Conservation (phyloP, 306 rosid genomes). For the Quercus berberidifolia region DNA sequence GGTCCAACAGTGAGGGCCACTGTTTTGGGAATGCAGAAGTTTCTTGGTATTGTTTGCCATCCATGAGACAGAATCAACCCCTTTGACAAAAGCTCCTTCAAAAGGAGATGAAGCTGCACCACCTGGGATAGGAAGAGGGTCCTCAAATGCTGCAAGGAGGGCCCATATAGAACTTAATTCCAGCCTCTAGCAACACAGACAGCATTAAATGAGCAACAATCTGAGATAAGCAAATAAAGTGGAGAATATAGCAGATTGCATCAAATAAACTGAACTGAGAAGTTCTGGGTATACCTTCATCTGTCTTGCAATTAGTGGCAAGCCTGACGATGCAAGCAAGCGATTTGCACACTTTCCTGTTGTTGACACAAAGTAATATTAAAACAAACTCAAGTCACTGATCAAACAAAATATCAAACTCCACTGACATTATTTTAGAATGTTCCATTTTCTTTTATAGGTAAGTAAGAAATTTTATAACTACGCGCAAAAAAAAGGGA, state of each 20-base stretch:
- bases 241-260: neutral
- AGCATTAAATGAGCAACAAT: constrained; percentile 15
- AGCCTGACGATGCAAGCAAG: constrained; percentile 80
- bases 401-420: neutral
- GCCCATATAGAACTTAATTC: constrained; percentile 98
- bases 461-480: too few relatives aligned
- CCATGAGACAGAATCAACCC: constrained; percentile 86
- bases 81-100: constrained; percentile 95
- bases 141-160: constrained; percentile 88
- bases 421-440: neutral
- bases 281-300: constrained; percentile 61
- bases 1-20: constrained; percentile 90
- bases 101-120: constrained; percentile 48
- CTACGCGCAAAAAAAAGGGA: too few relatives aligned
- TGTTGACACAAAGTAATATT: constrained; percentile 14
- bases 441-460: neutral
- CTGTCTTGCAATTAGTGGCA: constrained; percentile 76
- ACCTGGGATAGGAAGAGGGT: constrained; percentile 63
- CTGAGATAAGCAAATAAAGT: constrained; percentile 17
- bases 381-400: neutral
- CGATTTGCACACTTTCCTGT: constrained; percentile 97
- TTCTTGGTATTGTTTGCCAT: constrained; percentile 87
- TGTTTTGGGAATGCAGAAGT: constrained; percentile 38
- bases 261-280: constrained; percentile 16
- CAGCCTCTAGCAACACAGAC: constrained; percentile 54